Evolutionary conservation across 2,329 filamentous ascomycete genomes (phyloP), one percentile per base, ranked within the genome.

Genomic region (Ceratocystis colombiana): DNA sequence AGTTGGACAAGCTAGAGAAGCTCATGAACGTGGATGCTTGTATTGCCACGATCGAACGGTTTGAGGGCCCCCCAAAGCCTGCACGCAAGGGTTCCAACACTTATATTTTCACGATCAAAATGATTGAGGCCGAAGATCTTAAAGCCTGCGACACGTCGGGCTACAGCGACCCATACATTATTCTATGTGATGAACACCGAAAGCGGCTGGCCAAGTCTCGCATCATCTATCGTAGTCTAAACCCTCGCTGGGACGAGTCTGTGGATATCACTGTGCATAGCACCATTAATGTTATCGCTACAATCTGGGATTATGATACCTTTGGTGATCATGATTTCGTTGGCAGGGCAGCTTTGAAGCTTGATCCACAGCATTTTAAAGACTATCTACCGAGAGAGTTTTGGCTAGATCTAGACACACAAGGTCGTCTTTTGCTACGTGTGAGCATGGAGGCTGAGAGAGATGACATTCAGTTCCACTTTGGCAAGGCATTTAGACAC

Each of bases 391-490:
- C 94, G 17, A 85, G 92, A 69, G 94, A 99, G 75, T 97, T 96
- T 74, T 99, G 94, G 94, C 84, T 99, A 20, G 93, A 97, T 73
- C 83, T 99, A 61, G 94, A 99, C 74, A 96, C 93, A 0, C 94
- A 99, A 75, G 94, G 94, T 6, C 84, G 93, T 63, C 77, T 99
- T 41, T 77, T 99, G 67, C 83, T 99, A 64, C 84, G 93, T 69
- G 91, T 99, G 64, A 96, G 91, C 73, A 99, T 99, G 94, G 94
- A 99, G 77, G 94, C 94, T 64, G 94, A 99, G 77, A 84, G 94
- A 69, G 94, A 99, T 73, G 94, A 99, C 73, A 99, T 99, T 67
- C 90, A 96, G 72, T 99, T 99, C 75, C 93, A 96, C 73, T 97
- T 97, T 75, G 94, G 92, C 71, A 97, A 96, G 76, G 89, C 94